A percentile compares a stretch with the other conserved stretches of the same genome.
Evolutionary conservation across 108 stramenopile genomes (phyloP).

Genomic region (Skeletonema potamos): DNA sequence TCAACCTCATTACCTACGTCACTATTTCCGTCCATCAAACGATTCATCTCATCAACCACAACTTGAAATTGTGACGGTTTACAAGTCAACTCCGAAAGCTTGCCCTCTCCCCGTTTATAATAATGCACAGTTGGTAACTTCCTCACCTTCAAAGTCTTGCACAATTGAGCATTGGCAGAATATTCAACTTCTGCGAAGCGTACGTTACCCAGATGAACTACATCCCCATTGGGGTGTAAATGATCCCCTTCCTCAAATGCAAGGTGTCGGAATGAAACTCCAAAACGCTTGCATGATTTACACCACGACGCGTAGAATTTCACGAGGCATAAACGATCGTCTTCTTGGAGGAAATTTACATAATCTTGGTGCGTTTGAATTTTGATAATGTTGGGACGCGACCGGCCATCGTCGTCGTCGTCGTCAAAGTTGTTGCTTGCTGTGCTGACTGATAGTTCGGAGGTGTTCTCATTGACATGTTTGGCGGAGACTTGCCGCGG

Average conservation of each 20-base stretch:
- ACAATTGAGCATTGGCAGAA: conserved; percentile 45
- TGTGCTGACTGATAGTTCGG: background rate
- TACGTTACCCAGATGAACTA: conserved; percentile 36
- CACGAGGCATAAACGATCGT: conserved; percentile 64
- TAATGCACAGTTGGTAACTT: conserved; percentile 65
- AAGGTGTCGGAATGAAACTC: conserved; percentile 43
- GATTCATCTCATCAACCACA: conserved; percentile 39
- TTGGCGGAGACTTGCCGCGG: background rate
- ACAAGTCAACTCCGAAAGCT: conserved; percentile 33
- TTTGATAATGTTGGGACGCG: conserved; percentile 16
- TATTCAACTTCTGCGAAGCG: conserved; percentile 72
- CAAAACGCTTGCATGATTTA: conserved; percentile 69
- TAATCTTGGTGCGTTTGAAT: conserved; percentile 35
- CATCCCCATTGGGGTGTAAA: conserved; percentile 3
- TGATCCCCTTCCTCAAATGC: conserved; percentile 49
- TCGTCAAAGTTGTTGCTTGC: background rate
- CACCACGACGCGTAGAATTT: conserved; percentile 70
- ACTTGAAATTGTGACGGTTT: conserved; percentile 39
- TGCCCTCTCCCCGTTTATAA: conserved; percentile 37
- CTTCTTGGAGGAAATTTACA: conserved; percentile 46
- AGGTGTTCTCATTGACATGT: background rate
- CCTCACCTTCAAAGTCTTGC: conserved; percentile 59
- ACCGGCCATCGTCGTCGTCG: conserved; percentile 1
- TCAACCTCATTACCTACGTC: background rate
- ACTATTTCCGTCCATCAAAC: conserved; percentile 11